These are phyloP conservation scores for Fusarium sp. DNA, from an alignment of 2,329 filamentous ascomycete genomes.

Conservation along the genomic window DNA sequence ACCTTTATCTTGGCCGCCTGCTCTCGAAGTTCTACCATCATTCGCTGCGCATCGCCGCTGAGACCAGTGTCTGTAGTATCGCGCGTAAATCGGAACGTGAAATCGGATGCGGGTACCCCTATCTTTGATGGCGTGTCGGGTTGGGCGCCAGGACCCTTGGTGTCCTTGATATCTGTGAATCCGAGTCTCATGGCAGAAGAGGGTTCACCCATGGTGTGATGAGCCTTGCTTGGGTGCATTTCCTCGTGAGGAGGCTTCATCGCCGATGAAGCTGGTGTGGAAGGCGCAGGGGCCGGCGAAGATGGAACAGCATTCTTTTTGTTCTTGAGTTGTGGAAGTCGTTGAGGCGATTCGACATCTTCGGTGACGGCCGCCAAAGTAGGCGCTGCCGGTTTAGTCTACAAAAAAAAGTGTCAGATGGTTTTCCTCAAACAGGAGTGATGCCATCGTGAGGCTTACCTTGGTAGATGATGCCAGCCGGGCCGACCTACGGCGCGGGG, in stretches of 20 bases:
- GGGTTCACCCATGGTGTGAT: constrained; percentile 78
- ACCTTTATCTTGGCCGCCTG: constrained; percentile 79
- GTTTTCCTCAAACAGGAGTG: constrained; percentile 12
- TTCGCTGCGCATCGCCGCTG: constrained; percentile 69
- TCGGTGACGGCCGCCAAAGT: constrained; percentile 60
- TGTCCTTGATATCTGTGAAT: constrained; percentile 77
- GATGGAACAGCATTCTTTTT: constrained; percentile 51
- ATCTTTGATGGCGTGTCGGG: constrained; percentile 75
- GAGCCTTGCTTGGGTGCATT: constrained; percentile 91
- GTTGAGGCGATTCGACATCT: constrained; percentile 54
- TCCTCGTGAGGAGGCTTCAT: constrained; percentile 80
- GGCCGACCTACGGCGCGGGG: constrained; percentile 59
- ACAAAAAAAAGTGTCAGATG: constrained; percentile 25
- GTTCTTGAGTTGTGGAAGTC: constrained; percentile 43
- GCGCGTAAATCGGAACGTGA: constrained; percentile 76
- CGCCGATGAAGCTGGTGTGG: constrained; percentile 74
- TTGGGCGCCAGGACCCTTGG: constrained; percentile 51
- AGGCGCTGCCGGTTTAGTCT: constrained; percentile 49
- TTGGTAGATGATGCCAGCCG: constrained; percentile 55
- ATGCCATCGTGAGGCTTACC: constrained; percentile 48
- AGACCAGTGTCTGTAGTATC: constrained; percentile 64
- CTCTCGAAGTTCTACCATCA: constrained; percentile 76
- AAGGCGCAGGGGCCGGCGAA: constrained; percentile 53
- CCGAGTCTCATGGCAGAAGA: constrained; percentile 86
- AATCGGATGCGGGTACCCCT: constrained; percentile 66